Evolutionary conservation across 805 yeast species (phyloP).

Genomic region (Lipomyces yamadae): DNA sequence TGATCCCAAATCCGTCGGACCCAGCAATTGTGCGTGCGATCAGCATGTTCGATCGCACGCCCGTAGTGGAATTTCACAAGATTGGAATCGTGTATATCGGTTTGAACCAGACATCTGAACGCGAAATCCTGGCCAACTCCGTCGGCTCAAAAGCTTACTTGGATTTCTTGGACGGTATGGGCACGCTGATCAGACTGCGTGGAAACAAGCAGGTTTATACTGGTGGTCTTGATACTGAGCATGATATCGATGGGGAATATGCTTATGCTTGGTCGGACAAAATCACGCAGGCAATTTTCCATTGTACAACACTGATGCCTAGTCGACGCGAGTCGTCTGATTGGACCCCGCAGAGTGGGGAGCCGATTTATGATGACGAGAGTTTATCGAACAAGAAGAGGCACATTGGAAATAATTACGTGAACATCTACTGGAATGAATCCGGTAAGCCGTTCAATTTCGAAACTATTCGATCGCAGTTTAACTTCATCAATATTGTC

Average conservation of each 20-base stretch:
- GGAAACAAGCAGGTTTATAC: conserved; percentile 60
- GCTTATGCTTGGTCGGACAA: conserved; percentile 76
- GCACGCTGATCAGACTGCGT: conserved; percentile 62
- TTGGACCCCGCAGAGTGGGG: conserved; percentile 3
- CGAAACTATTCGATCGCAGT: conserved; percentile 74
- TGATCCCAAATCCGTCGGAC: conserved; percentile 50
- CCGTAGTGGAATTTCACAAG: conserved; percentile 77
- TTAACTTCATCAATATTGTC: conserved; percentile 80
- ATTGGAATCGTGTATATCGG: conserved; percentile 79
- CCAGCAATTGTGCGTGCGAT: conserved; percentile 54
- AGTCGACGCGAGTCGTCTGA: conserved; percentile 46
- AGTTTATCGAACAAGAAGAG: conserved; percentile 59
- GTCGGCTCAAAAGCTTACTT: conserved; percentile 68
- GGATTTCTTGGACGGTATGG: conserved; percentile 61
- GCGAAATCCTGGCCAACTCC: conserved; percentile 65
- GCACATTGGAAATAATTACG: conserved; percentile 86
- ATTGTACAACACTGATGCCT: conserved; percentile 84
- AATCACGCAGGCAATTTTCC: conserved; percentile 73
- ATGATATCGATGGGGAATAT: conserved; percentile 73
- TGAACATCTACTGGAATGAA: conserved; percentile 81
- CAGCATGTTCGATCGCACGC: conserved; percentile 69
- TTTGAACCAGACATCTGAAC: conserved; percentile 65
- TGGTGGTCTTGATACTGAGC: conserved; percentile 79
- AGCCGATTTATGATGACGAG: conserved; percentile 24
- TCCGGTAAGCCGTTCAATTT: conserved; percentile 66